A percentile compares a stretch with the other conserved stretches of the same genome.
Evolutionary conservation across 2,329 filamentous ascomycete species (phyloP).

Genomic region (Spiromastix sp.): DNA sequence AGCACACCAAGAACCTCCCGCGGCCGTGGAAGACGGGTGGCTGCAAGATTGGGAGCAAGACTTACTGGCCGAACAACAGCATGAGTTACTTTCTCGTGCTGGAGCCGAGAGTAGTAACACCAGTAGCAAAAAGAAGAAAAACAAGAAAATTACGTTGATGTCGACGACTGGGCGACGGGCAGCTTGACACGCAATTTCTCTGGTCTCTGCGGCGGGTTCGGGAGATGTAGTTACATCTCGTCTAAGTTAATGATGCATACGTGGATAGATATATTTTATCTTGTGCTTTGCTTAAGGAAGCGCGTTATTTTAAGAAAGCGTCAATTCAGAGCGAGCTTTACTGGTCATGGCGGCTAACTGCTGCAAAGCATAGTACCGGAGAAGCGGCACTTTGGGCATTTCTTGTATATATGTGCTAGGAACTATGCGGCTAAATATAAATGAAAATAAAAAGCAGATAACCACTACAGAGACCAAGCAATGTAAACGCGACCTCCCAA

Average conservation of each 20-base stretch:
- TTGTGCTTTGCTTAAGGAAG: no score
- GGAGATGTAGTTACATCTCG: background rate
- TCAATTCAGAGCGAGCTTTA: no score
- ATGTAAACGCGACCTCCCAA: no score
- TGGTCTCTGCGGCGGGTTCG: background rate
- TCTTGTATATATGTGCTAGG: no score
- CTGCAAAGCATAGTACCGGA: no score
- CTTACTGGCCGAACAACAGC: constrained; percentile 30
- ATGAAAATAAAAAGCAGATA: no score
- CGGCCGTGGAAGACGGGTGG: constrained; percentile 66
- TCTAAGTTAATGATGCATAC: background rate
- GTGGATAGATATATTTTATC: no score
- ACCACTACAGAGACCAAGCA: no score
- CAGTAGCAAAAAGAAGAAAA: constrained; percentile 50
- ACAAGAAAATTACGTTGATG: constrained; percentile 60
- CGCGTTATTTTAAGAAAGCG: no score
- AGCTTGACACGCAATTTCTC: constrained; percentile 32
- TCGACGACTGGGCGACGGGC: constrained; percentile 52
- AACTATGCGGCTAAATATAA: no score
- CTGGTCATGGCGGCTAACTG: no score
- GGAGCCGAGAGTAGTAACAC: background rate
- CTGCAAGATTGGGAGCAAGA: constrained; percentile 74
- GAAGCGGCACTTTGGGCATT: no score
- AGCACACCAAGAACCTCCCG: constrained; percentile 25
- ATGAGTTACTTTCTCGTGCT: constrained; percentile 10